Percentiles rank a stretch among this genome's conserved stretches.
Conservation (phyloP, 2,329 filamentous ascomycete species). For the Fusarium pseudonygamai region DNA sequence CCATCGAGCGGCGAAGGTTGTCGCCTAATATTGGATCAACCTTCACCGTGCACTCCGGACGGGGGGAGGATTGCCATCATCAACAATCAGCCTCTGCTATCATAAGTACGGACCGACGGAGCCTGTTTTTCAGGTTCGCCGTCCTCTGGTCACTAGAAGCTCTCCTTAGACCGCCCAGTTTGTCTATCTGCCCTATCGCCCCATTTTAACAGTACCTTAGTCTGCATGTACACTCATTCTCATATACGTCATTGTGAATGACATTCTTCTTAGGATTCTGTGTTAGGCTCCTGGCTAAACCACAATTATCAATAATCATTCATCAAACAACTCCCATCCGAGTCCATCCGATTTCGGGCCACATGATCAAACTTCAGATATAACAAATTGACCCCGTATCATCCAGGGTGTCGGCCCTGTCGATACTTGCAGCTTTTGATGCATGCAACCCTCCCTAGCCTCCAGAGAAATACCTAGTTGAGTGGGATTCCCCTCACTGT, state of each 20-base stretch:
- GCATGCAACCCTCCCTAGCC: conserved; percentile 8
- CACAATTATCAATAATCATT: conserved; percentile 1
- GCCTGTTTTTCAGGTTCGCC: not conserved
- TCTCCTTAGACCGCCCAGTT: not conserved
- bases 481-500: conserved; percentile 17
- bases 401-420: not conserved
- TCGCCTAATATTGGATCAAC: conserved; percentile 1
- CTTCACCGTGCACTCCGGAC: conserved; percentile 6
- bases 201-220: not conserved
- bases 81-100: conserved; percentile 4
- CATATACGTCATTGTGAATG: conserved; percentile 17
- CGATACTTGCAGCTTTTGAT: not conserved
- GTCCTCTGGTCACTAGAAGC: not conserved
- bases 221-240: not conserved
- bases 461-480: not conserved
- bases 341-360: conserved; percentile 24
- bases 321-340: conserved; percentile 1
- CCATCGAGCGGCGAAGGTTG: conserved; percentile 9
- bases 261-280: not conserved
- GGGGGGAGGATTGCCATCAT: conserved; percentile 7
- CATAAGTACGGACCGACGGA: conserved; percentile 13
- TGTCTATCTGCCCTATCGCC: not conserved
- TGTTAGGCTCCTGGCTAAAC: not conserved
- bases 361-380: conserved; percentile 22
- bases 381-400: conserved; percentile 3